These are phyloP conservation scores for Citrus reticulata DNA, from an alignment of 345 rosid genomes.

Conservation along the genomic window DNA sequence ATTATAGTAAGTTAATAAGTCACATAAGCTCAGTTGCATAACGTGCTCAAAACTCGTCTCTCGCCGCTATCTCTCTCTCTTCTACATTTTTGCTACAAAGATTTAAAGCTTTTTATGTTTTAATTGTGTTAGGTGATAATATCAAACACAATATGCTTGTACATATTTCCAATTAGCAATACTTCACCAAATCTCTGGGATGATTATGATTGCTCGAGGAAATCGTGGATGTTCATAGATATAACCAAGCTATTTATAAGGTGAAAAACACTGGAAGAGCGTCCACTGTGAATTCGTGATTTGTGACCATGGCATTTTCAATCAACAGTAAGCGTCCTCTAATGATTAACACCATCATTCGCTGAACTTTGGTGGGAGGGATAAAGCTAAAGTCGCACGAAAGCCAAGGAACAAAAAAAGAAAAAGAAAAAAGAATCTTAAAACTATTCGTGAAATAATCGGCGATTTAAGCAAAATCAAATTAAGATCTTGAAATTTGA, in stretches of 20 bases:
- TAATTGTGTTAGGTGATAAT: no score
- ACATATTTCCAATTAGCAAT: no score
- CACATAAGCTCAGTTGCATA: background rate
- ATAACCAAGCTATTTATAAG: background rate
- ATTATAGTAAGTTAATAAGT: no score
- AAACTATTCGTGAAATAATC: background rate
- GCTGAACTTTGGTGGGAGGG: background rate
- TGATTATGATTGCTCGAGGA: background rate
- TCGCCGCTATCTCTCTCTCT: background rate
- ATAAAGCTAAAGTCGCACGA: background rate
- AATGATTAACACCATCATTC: slow-evolving; percentile 6
- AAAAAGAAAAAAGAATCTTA: background rate
- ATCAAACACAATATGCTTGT: no score
- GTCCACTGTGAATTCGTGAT: background rate
- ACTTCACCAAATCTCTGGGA: no score
- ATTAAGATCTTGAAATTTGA: background rate
- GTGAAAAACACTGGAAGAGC: background rate
- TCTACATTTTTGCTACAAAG: no score
- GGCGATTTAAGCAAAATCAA: background rate
- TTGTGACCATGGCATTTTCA: background rate
- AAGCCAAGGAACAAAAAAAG: background rate
- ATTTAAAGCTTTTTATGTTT: no score
- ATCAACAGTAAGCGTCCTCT: background rate
- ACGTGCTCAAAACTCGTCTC: background rate
- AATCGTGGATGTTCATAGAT: background rate